Conservation (phyloP, 2,329 filamentous ascomycete genomes). For the Nakataea oryzae region DNA sequence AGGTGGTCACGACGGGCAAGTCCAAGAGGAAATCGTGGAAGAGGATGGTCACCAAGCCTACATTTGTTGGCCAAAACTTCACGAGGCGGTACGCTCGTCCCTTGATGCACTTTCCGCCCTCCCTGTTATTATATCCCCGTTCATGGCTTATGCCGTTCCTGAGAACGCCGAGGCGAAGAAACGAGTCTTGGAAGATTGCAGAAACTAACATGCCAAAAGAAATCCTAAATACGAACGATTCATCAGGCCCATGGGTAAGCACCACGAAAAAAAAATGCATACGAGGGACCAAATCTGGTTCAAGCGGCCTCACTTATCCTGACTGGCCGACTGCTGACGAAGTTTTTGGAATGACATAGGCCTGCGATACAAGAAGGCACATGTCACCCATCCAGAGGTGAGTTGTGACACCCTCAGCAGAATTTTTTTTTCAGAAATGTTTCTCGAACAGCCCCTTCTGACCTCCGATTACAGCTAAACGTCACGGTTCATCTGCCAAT, state of each 20-base stretch:
- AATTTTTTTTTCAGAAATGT: no score
- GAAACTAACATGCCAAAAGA: neutral
- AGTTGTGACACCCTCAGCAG: neutral
- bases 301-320: neutral
- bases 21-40: conserved; percentile 51
- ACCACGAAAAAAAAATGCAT: neutral
- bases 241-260: conserved; percentile 59
- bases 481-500: conserved; percentile 77
- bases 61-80: conserved; percentile 87
- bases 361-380: conserved; percentile 68
- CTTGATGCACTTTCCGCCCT: neutral
- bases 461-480: conserved; percentile 7
- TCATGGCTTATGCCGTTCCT: no score
- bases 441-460: neutral
- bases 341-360: conserved; percentile 7
- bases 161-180: no score
- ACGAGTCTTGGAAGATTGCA: no score
- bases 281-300: neutral
- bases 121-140: neutral
- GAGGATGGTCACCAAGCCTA: conserved; percentile 65
- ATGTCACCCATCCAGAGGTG: conserved; percentile 38
- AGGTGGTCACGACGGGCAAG: conserved; percentile 89
- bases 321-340: neutral
- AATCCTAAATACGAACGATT: conserved; percentile 35
- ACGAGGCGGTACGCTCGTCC: conserved; percentile 30